A percentile compares a stretch with the other conserved stretches of the same genome.
phyloP scores from a whole-genome alignment of 306 rosid genomes.

The Betula pendula region DNA sequence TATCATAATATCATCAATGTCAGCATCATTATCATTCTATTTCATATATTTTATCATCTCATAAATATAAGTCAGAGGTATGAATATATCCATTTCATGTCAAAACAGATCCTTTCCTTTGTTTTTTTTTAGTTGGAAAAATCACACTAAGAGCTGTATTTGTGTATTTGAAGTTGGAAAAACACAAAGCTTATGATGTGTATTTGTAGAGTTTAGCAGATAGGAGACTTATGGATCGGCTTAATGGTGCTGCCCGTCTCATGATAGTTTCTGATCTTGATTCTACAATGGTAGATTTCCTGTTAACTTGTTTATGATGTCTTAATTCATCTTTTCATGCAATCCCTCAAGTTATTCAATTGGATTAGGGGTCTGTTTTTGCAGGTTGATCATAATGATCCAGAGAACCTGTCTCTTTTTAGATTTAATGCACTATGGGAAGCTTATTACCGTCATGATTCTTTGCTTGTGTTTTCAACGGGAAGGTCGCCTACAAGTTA shows the following conservation, averaged over 20 bases:
- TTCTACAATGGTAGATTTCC: constrained; percentile 63
- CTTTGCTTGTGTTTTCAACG: constrained; percentile 85
- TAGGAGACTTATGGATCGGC: constrained; percentile 48
- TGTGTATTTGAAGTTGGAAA: too few species aligned
- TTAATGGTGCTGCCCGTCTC: constrained; percentile 55
- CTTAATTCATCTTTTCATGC: background rate
- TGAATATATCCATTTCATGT: too few species aligned
- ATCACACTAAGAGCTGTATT: too few species aligned
- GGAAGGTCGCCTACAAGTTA: constrained; percentile 74
- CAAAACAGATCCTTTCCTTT: too few species aligned
- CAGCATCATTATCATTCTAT: background rate
- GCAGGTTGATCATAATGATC: constrained; percentile 82
- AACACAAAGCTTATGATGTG: too few species aligned
- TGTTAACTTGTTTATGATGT: constrained; percentile 8
- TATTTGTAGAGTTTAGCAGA: background rate
- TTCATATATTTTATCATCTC: too few species aligned
- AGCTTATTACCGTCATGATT: constrained; percentile 68
- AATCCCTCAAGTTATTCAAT: background rate
- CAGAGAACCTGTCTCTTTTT: constrained; percentile 55
- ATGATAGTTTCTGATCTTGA: constrained; percentile 92
- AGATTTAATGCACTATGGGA: constrained; percentile 85
- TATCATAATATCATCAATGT: background rate
- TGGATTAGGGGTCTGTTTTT: constrained; percentile 18
- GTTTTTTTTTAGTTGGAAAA: too few species aligned
- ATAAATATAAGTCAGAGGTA: too few species aligned